phyloP scores from a whole-genome alignment of 345 rosid genomes.

The Sisymbrium altissimum region DNA sequence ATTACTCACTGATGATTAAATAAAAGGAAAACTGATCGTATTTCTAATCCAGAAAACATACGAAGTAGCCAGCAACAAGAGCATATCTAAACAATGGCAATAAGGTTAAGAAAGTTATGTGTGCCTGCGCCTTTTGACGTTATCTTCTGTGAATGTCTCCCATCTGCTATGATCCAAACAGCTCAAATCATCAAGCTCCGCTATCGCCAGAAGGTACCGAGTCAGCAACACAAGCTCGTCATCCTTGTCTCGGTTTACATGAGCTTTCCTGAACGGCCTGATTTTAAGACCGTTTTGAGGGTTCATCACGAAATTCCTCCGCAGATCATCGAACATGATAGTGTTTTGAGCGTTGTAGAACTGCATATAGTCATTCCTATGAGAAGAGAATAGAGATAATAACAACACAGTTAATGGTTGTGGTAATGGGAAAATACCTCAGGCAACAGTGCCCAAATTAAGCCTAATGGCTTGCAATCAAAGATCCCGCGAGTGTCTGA shows the following conservation, averaged over 20 bases:
- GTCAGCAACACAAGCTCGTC: constrained; percentile 87
- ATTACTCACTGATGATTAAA: background rate
- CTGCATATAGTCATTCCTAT: constrained; percentile 38
- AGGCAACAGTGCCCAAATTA: constrained; percentile 87
- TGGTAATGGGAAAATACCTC: constrained; percentile 47
- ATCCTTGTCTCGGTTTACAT: constrained; percentile 76
- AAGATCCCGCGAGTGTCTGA: constrained; percentile 81
- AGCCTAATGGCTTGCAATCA: constrained; percentile 91
- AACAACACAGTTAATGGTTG: background rate
- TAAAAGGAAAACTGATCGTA: background rate
- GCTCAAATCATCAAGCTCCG: constrained; percentile 75
- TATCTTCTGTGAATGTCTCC: constrained; percentile 65
- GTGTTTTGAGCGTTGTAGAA: constrained; percentile 75
- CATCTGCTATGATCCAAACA: constrained; percentile 69
- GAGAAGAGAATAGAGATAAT: background rate
- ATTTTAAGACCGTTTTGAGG: constrained; percentile 86
- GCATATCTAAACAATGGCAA: background rate
- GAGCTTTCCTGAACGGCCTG: constrained; percentile 85
- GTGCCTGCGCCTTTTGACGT: constrained; percentile 69
- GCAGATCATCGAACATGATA: constrained; percentile 93
- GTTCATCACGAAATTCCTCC: constrained; percentile 92
- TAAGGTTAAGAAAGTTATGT: constrained; percentile 2
- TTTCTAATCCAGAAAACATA: constrained; percentile 1
- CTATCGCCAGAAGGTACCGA: constrained; percentile 78
- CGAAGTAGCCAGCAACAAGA: background rate